Percentiles rank a stretch among this genome's conserved stretches.
Evolutionary conservation across 2,329 filamentous ascomycete species (phyloP).

Genomic region (Teratosphaeria viscida): DNA sequence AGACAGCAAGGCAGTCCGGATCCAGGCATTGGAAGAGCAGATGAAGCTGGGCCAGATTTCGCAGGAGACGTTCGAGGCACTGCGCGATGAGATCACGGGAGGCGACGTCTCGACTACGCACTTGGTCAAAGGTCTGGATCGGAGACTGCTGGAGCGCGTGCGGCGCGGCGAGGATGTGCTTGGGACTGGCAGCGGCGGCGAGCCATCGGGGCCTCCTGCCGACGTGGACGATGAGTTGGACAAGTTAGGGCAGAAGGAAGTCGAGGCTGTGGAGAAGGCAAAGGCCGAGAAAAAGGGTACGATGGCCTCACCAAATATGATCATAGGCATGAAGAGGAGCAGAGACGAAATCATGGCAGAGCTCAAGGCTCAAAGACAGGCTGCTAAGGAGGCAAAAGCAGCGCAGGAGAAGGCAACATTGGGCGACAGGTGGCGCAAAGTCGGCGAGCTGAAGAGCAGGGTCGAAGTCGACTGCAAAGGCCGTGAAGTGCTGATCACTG

Average conservation of each 20-base stretch:
- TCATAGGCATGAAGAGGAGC: constrained; percentile 41
- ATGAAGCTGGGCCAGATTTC: constrained; percentile 80
- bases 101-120: constrained; percentile 74
- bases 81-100: constrained; percentile 66
- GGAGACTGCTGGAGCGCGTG: constrained; percentile 62
- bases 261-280: constrained; percentile 56
- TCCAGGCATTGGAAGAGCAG: constrained; percentile 58
- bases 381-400: constrained; percentile 31
- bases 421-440: constrained; percentile 18
- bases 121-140: constrained; percentile 84
- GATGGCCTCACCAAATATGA: constrained; percentile 30
- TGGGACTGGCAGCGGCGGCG: constrained; percentile 32
- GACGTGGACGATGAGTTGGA: constrained; percentile 38
- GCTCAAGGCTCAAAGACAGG: constrained; percentile 44
- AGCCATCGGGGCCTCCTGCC: constrained; percentile 13
- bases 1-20: constrained; percentile 50
- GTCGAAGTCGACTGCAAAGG: constrained; percentile 46
- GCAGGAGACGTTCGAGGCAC: constrained; percentile 61
- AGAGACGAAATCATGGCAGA: constrained; percentile 51
- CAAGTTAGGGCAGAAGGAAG: constrained; percentile 53
- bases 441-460: constrained; percentile 41
- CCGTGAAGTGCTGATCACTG: constrained; percentile 49
- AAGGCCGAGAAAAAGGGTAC: constrained; percentile 42
- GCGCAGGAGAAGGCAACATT: constrained; percentile 32
- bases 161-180: constrained; percentile 52